These are phyloP conservation scores for Piper longum DNA, from an alignment of 164 flowering plant genomes.

Conservation along the genomic window DNA sequence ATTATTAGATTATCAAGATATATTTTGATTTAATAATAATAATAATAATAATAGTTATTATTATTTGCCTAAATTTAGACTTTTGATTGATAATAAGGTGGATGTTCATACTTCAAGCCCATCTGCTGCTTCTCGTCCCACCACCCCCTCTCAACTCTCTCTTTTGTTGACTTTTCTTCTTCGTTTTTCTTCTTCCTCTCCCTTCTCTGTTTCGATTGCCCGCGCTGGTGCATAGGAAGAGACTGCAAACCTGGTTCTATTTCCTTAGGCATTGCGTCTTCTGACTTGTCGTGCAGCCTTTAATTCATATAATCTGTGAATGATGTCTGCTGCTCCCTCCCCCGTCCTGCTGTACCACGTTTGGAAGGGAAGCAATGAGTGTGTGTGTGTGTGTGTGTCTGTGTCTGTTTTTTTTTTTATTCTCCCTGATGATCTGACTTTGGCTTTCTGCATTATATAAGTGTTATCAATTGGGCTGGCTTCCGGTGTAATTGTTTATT, in stretches of 20 bases:
- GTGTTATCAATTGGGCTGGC: too few species aligned
- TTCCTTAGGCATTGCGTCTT: background rate
- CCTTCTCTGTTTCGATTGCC: background rate
- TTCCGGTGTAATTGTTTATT: too few species aligned
- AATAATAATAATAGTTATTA: too few species aligned
- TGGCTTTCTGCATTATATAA: too few species aligned
- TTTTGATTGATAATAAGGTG: too few species aligned
- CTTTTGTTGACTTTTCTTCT: background rate
- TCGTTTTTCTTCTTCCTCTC: background rate
- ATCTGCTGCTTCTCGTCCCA: background rate
- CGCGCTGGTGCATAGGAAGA: background rate
- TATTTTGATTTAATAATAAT: too few species aligned
- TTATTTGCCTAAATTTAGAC: too few species aligned
- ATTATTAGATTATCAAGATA: too few species aligned
- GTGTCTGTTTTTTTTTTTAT: background rate
- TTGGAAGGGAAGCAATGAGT: conserved; percentile 15
- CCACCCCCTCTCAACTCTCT: background rate
- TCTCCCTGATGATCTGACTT: background rate
- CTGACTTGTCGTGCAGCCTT: background rate
- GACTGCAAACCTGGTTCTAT: background rate
- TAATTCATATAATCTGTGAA: background rate
- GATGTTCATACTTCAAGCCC: background rate
- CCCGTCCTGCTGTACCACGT: conserved; percentile 2
- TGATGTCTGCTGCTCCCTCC: background rate
- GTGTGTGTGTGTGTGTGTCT: background rate